Evolutionary conservation across 2,329 filamentous ascomycete species (phyloP).

Genomic region (Hymenoscyphus albidus): DNA sequence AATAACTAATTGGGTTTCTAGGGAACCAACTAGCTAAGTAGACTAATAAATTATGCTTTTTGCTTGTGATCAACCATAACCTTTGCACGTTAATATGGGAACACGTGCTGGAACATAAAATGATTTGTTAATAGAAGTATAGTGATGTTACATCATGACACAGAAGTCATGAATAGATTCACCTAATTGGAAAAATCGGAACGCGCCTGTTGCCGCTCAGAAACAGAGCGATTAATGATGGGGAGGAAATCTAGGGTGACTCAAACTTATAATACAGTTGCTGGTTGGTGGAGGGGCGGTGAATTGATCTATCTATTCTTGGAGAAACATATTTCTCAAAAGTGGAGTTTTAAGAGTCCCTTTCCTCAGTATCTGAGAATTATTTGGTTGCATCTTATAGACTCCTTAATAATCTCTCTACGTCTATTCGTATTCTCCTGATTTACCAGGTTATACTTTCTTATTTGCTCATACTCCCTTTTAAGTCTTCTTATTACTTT

Average conservation of each 20-base stretch:
- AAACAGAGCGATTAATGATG: background rate
- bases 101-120: background rate
- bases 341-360: no score
- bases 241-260: background rate
- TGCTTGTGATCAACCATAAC: background rate
- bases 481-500: no score
- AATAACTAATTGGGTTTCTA: background rate
- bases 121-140: background rate
- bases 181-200: background rate
- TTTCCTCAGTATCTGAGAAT: no score
- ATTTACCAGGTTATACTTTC: no score
- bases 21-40: background rate
- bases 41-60: background rate
- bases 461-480: no score
- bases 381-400: no score
- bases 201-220: background rate
- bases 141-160: background rate
- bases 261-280: background rate
- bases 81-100: background rate
- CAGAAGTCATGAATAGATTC: background rate
- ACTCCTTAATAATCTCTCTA: no score
- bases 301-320: background rate
- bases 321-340: no score
- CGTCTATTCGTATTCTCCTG: no score
- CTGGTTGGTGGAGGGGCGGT: background rate